Evolutionary conservation across 2,329 filamentous ascomycete species (phyloP).

Genomic region (Fusarium beomiforme): DNA sequence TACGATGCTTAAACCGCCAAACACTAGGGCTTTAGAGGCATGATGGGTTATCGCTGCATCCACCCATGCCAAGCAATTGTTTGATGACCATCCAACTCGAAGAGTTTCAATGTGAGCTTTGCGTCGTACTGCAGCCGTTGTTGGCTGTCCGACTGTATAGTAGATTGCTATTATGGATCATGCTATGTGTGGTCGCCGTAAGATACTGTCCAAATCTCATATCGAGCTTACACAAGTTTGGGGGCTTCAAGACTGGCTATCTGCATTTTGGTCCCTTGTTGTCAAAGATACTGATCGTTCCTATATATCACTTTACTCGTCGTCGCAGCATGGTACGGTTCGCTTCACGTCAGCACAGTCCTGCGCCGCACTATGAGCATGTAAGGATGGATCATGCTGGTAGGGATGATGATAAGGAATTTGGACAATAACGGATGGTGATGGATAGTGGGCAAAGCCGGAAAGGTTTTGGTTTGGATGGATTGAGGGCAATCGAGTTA

Average conservation of each 20-base stretch:
- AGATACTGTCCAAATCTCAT: slow-evolving; percentile 7
- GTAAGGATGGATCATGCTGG: slow-evolving; percentile 27
- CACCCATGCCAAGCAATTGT: slow-evolving; percentile 15
- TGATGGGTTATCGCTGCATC: slow-evolving; percentile 5
- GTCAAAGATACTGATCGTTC: slow-evolving; percentile 11
- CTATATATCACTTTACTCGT: slow-evolving; percentile 9
- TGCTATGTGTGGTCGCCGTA: slow-evolving; percentile 2
- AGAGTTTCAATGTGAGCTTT: neutral
- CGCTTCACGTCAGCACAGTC: slow-evolving; percentile 18
- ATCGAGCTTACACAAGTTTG: slow-evolving; percentile 11
- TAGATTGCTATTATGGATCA: neutral
- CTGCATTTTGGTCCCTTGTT: slow-evolving; percentile 8
- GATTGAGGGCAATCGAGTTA: slow-evolving; percentile 24
- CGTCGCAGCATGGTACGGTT: slow-evolving; percentile 6
- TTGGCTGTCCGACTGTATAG: neutral
- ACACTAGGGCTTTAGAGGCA: slow-evolving; percentile 9
- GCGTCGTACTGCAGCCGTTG: slow-evolving; percentile 1
- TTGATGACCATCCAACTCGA: slow-evolving; percentile 2
- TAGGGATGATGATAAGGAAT: slow-evolving; percentile 40
- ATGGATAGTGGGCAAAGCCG: slow-evolving; percentile 11
- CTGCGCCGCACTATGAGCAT: slow-evolving; percentile 33
- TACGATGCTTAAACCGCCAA: slow-evolving; percentile 33
- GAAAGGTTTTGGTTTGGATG: slow-evolving; percentile 17
- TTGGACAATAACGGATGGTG: slow-evolving; percentile 16
- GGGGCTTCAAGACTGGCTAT: slow-evolving; percentile 5